A percentile compares a stretch with the other conserved stretches of the same genome.
These are phyloP conservation scores for Fusarium guadeloupense DNA, from an alignment of 2,329 filamentous ascomycete species.

Conservation along the genomic window DNA sequence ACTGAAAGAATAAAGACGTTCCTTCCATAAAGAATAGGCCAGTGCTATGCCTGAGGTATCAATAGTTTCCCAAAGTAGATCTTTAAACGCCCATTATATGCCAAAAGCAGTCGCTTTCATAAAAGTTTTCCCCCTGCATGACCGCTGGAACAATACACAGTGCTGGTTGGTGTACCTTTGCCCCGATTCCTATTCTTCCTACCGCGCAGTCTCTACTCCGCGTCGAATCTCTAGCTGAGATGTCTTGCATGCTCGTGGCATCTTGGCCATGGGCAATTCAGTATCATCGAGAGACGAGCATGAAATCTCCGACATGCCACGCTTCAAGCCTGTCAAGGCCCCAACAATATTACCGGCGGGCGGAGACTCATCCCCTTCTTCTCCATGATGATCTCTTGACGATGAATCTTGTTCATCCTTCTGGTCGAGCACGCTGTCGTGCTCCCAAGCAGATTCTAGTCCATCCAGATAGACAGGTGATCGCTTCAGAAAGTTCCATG, in stretches of 20 bases:
- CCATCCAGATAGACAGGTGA: conserved; percentile 60
- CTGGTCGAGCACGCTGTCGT: conserved; percentile 61
- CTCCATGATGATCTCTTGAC: conserved; percentile 45
- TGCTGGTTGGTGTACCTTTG: neutral
- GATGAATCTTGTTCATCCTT: conserved; percentile 42
- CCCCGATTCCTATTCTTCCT: conserved; percentile 2
- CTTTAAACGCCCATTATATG: conserved; percentile 29
- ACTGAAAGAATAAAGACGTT: conserved; percentile 7
- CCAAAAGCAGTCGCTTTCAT: conserved; percentile 28
- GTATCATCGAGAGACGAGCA: conserved; percentile 48
- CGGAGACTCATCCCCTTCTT: conserved; percentile 35
- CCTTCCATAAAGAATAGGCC: conserved; percentile 20
- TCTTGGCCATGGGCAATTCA: conserved; percentile 50
- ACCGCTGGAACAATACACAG: neutral
- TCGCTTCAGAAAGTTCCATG: conserved; percentile 62
- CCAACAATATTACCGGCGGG: conserved; percentile 36
- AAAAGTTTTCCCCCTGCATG: conserved; percentile 1
- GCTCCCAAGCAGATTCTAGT: conserved; percentile 64
- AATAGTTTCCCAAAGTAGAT: conserved; percentile 16
- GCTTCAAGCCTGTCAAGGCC: conserved; percentile 56
- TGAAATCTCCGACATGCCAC: conserved; percentile 63
- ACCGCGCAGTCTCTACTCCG: conserved; percentile 40
- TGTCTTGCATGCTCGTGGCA: conserved; percentile 53
- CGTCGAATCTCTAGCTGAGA: conserved; percentile 52
- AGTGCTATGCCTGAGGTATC: conserved; percentile 33